Conservation (phyloP, 192 early-diverging fungal species). For the Powellomyces hirtus region DNA sequence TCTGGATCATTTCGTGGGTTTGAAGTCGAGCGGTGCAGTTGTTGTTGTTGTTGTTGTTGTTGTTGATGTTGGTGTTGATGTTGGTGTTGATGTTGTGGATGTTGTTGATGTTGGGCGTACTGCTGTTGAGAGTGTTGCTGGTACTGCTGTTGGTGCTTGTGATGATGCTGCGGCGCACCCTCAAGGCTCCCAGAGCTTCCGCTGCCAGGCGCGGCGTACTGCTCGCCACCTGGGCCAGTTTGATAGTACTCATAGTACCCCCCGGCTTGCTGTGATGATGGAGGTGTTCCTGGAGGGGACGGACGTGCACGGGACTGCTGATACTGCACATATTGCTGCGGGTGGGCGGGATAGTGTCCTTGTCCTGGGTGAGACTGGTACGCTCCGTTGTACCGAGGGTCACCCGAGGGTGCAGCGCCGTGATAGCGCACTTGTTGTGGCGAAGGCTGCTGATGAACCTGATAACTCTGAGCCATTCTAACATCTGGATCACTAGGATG, state of each 20-base stretch:
- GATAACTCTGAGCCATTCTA: background rate
- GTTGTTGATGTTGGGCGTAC: too few species aligned
- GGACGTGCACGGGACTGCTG: background rate
- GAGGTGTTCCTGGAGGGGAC: background rate
- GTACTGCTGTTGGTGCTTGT: slow-evolving; percentile 28
- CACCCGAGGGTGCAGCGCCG: background rate
- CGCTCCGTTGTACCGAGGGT: slow-evolving; percentile 12
- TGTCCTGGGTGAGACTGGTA: background rate
- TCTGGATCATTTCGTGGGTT: background rate
- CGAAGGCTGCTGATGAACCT: background rate
- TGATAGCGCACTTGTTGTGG: background rate
- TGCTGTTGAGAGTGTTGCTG: slow-evolving; percentile 20
- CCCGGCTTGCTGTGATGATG: too few species aligned
- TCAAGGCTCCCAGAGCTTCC: too few species aligned
- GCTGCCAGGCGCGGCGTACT: too few species aligned
- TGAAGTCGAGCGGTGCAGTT: background rate
- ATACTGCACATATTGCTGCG: background rate
- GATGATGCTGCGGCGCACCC: slow-evolving; percentile 29
- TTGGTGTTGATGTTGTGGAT: too few species aligned
- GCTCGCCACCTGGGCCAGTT: too few species aligned
- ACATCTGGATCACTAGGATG: background rate
- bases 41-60: too few species aligned
- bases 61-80: too few species aligned
- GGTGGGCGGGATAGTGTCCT: background rate
- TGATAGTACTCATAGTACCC: too few species aligned